A percentile compares a stretch with the other conserved stretches of the same genome.
These are phyloP conservation scores for Russula virescens DNA, from an alignment of 768 basidiomycete species.

Conservation along the genomic window DNA sequence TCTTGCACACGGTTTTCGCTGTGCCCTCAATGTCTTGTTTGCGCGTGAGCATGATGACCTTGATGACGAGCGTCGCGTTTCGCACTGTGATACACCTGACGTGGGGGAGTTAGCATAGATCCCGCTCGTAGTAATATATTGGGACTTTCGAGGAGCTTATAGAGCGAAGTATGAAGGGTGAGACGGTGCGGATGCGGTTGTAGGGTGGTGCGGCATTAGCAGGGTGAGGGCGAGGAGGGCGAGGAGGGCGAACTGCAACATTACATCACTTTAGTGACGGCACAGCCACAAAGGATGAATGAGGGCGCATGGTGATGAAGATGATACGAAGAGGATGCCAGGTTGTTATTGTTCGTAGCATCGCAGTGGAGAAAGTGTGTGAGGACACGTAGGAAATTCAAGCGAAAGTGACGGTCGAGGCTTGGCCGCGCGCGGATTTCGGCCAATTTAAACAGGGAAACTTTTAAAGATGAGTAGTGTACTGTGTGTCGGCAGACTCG, in stretches of 20 bases:
- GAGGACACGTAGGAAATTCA: too few species aligned
- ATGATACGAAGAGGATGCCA: not conserved
- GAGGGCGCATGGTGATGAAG: not conserved
- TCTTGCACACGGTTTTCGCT: conserved; percentile 57
- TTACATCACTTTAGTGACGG: not conserved
- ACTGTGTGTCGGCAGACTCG: too few species aligned
- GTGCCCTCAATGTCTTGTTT: conserved; percentile 59
- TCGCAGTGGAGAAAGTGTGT: too few species aligned
- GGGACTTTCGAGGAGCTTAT: too few species aligned
- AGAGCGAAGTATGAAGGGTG: too few species aligned
- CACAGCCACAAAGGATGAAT: not conserved
- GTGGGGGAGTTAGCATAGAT: too few species aligned
- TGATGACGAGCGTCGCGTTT: conserved; percentile 32
- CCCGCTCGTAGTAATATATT: too few species aligned
- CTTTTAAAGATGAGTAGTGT: too few species aligned
- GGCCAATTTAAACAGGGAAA: too few species aligned
- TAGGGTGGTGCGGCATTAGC: not conserved
- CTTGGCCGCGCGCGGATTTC: too few species aligned
- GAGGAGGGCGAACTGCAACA: conserved; percentile 3
- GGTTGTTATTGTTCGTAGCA: not conserved
- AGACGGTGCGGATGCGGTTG: not conserved
- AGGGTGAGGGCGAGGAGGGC: not conserved
- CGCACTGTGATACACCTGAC: not conserved
- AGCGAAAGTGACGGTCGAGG: too few species aligned
- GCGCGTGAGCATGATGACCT: conserved; percentile 61